These are phyloP conservation scores for Lactarius sp. DNA, from an alignment of 768 basidiomycete species.

Conservation along the genomic window DNA sequence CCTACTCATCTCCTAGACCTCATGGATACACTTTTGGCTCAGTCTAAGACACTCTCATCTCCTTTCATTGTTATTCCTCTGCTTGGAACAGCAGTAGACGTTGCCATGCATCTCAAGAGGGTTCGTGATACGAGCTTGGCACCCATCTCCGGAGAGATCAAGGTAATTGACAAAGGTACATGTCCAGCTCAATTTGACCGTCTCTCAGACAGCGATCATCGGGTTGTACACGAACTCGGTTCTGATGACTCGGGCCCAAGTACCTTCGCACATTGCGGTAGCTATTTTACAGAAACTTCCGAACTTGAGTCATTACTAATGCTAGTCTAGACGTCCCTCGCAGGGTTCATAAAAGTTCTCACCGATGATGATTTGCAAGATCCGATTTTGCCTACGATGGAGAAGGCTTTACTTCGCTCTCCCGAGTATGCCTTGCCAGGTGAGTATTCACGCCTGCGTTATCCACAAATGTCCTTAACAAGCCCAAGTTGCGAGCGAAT, in stretches of 20 bases:
- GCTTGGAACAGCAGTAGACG: conserved; percentile 65
- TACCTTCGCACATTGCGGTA: conserved; percentile 59
- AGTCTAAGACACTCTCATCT: conserved; percentile 45
- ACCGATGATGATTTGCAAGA: conserved; percentile 46
- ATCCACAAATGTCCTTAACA: conserved; percentile 11
- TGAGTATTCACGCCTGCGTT: conserved; percentile 32
- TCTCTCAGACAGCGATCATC: conserved; percentile 50
- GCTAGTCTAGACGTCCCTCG: conserved; percentile 41
- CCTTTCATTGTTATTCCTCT: conserved; percentile 45
- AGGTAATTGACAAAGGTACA: conserved; percentile 34
- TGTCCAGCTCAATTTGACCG: neutral
- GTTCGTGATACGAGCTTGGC: conserved; percentile 41
- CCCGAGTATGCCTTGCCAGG: conserved; percentile 72
- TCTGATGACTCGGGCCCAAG: conserved; percentile 59
- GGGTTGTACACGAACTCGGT: conserved; percentile 55
- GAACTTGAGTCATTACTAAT: conserved; percentile 13
- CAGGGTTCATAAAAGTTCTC: conserved; percentile 58
- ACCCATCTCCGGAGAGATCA: conserved; percentile 42
- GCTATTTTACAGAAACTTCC: conserved; percentile 24
- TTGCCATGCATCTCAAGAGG: conserved; percentile 61
- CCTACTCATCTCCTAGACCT: conserved; percentile 45
- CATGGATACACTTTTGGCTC: conserved; percentile 49
- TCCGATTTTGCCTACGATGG: conserved; percentile 62
- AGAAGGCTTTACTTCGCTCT: conserved; percentile 75
- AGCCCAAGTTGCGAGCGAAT: conserved; percentile 47